Base-by-base conservation (phyloP, 768 basidiomycete species). In the Lactarius pseudohatsudake region DNA sequence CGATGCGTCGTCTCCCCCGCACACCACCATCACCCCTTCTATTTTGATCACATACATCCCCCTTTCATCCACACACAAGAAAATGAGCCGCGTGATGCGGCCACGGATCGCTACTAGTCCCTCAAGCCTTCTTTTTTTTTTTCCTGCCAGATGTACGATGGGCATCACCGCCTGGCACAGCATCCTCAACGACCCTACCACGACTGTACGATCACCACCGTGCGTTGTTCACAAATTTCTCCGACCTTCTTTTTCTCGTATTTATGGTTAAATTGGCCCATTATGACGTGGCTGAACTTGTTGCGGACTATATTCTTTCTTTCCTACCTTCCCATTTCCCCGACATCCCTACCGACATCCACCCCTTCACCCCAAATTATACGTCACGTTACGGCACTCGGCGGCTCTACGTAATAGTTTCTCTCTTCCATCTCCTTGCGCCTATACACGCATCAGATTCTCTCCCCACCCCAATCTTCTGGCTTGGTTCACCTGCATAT, bases 211-310 rank as follows among this genome's bases (percentile, higher is more conserved):
- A 69, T 28, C 57, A 59, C 38, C 22, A 5, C 45, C 47, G 43
- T 61, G 54, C 56, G 32, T 59, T 59, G 20, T 18, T 45, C 22
- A 34, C 28, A 32, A 40, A 36, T 56, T 36, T 62, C 56, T 57
- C 36, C 20, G 16, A 20, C 28, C 50, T 30, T 45, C 20, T 18
- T 47, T 62, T 32, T 5, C 47, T 9, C 38, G n/a, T 69, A 69
- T 67, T 69, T 69, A 69, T 69, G 26, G 54, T 63, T 69, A 67
- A 34, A 67, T 43, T 58, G 50, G 50, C 62, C 58, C 22, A 36
- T 59, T 50, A 43, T 43, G 65, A 56, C 59, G 65, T 69, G 68
- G 68, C 57, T 67, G 65, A 58, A 58, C 57, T 34, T 43, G 62
- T 40, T 66, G 61, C 50, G 68, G 68, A 69, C 68, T 38, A 40